Evolutionary conservation across 164 flowering plant species (phyloP), one percentile per base, ranked within the genome.

Genomic region (Cinnamomum micranthum): DNA sequence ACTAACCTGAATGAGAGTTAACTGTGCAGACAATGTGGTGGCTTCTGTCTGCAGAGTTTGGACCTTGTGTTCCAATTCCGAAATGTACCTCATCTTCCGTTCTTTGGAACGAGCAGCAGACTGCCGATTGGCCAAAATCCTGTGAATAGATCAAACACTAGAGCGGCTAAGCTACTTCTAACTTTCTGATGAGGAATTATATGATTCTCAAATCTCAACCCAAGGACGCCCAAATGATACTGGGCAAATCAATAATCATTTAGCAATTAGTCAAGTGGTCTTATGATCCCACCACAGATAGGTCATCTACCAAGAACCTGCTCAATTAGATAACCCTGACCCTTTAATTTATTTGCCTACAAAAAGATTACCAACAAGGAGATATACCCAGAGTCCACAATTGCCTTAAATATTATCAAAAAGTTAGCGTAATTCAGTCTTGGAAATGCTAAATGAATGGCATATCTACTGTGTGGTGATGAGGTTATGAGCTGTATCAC

Each of bases 61-160:
- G 69, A 95, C 99, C 81, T 95, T 95, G 84, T 93, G 98, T 74
- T 95, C 99, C 85, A 95, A 74, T 80, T 95, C 98, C 14, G 97
- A 87, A 27, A 93, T 95, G 79, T 95, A 95, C 41, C 95, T 85
- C 97, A 91, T 90, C 84, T 95, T 95, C 47, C 99, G 80, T 77
- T 95, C 99, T 79, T 95, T 95, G 55, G 99, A 95, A 52, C 99
- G 95, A 60, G 98, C 99, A 83, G 99, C 99, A 12, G 99, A 95
- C 71, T 91, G 98, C 35, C 99, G 94, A 79, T 96, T 96, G 62
- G 99, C 99, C 87, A 96, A 88, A 77, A 96, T 96, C 88, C 99
- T 96, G 77, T 6, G 35, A 77, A 47, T 27, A 31, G 22, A 31
- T 5, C n/a, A 28, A 66, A 66, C 13, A 66, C 5, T 28, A 25